Conservation (phyloP, 225 moss, liverwort and hornwort genomes). For the Marchantia paleacea region DNA sequence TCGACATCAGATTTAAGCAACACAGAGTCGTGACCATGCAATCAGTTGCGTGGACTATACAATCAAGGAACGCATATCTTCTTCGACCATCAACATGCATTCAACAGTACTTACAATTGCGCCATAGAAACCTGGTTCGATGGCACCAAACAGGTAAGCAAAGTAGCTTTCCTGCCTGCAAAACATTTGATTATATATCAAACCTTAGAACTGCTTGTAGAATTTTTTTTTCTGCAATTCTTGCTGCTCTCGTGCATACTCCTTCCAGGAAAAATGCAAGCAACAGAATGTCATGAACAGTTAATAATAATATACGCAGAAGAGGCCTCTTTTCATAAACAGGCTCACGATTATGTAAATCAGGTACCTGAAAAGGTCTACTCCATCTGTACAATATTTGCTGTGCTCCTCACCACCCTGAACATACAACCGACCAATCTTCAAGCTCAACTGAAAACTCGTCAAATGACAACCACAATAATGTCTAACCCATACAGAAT, state of each 20-base stretch:
- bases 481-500: neutral
- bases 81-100: no score
- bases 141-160: constrained; percentile 84
- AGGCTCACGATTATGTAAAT: neutral
- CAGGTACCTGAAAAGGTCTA: constrained; percentile 54
- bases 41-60: neutral
- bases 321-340: neutral
- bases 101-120: constrained; percentile 45
- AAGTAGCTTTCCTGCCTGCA: constrained; percentile 92
- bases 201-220: neutral
- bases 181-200: neutral
- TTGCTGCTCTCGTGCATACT: neutral
- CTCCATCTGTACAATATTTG: constrained; percentile 71
- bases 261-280: neutral
- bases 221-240: neutral
- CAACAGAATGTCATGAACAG: neutral
- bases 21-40: neutral
- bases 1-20: neutral
- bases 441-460: neutral
- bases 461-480: neutral
- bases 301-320: neutral
- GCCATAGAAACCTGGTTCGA: constrained; percentile 84
- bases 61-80: neutral
- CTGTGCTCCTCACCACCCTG: constrained; percentile 76
- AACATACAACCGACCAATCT: neutral